Conservation (phyloP, 2,329 filamentous ascomycete genomes). For the Monosporascus cannonballus region DNA sequence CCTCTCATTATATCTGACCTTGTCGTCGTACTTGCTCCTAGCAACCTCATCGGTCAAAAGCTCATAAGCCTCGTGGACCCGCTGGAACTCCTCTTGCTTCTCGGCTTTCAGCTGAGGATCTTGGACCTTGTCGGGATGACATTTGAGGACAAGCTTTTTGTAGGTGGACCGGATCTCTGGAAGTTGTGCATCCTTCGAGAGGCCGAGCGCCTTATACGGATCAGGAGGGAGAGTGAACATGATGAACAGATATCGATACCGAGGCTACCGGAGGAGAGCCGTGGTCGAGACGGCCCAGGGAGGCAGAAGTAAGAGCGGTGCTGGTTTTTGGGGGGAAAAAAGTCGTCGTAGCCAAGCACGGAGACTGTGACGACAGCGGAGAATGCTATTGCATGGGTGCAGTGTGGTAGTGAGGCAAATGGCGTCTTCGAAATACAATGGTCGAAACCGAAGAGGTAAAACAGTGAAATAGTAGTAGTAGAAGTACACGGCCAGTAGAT, state of each 20-base stretch:
- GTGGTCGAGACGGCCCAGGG: slow-evolving; percentile 1
- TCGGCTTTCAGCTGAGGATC: slow-evolving; percentile 68
- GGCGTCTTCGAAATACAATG: slow-evolving; percentile 16
- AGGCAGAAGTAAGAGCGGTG: slow-evolving; percentile 3
- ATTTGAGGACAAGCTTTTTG: slow-evolving; percentile 80
- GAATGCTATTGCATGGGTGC: slow-evolving; percentile 18
- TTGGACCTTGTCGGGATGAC: slow-evolving; percentile 87
- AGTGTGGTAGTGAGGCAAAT: slow-evolving; percentile 18
- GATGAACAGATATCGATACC: slow-evolving; percentile 18
- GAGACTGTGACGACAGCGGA: slow-evolving; percentile 17
- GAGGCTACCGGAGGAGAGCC: not conserved
- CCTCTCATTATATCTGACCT: slow-evolving; percentile 56
- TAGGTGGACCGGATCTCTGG: slow-evolving; percentile 72
- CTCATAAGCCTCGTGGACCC: slow-evolving; percentile 90
- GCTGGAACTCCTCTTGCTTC: slow-evolving; percentile 85
- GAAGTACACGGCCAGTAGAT: not conserved
- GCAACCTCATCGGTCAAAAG: slow-evolving; percentile 72
- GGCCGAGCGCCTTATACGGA: slow-evolving; percentile 72
- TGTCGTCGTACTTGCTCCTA: slow-evolving; percentile 71
- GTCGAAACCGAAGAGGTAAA: not conserved
- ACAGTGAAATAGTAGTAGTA: slow-evolving; percentile 1
- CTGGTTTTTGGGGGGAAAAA: slow-evolving; percentile 7
- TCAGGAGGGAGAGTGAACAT: slow-evolving; percentile 57
- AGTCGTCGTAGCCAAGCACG: slow-evolving; percentile 17
- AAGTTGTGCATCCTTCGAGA: slow-evolving; percentile 64